Evolutionary conservation across 108 stramenopile species (phyloP).

Genomic region (Nannochloropsis salina): DNA sequence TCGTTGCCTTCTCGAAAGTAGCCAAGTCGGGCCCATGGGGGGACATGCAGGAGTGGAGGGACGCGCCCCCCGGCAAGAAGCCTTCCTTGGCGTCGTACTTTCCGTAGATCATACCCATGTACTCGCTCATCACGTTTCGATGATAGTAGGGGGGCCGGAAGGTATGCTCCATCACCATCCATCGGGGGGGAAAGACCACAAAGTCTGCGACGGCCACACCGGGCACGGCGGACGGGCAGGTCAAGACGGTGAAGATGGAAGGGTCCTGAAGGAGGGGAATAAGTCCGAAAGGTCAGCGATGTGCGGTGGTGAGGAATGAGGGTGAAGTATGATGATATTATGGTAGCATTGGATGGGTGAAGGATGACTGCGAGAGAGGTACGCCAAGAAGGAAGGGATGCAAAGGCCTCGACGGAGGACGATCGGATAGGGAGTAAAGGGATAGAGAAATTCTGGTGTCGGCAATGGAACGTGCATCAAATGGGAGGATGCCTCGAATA

Average conservation of each 20-base stretch:
- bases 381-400: no score
- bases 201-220: slow-evolving; percentile 83
- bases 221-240: slow-evolving; percentile 62
- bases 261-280: slow-evolving; percentile 61
- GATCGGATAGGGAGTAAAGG: background rate
- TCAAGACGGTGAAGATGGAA: slow-evolving; percentile 82
- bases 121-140: slow-evolving; percentile 84
- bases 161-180: slow-evolving; percentile 79
- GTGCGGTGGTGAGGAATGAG: background rate
- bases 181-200: slow-evolving; percentile 83
- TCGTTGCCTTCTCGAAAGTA: slow-evolving; percentile 64
- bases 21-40: slow-evolving; percentile 80
- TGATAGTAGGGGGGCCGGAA: slow-evolving; percentile 91
- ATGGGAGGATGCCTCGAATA: background rate
- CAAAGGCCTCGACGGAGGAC: no score
- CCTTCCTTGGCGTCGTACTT: slow-evolving; percentile 77
- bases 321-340: no score
- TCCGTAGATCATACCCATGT: slow-evolving; percentile 84
- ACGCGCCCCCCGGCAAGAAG: slow-evolving; percentile 74
- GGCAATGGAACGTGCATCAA: background rate
- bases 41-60: slow-evolving; percentile 75
- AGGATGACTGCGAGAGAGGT: no score
- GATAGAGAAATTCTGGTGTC: background rate
- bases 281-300: background rate
- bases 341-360: no score